A percentile compares a stretch with the other conserved stretches of the same genome.
Conservation (phyloP, 2,329 filamentous ascomycete genomes). For the Alternaria infectoria region DNA sequence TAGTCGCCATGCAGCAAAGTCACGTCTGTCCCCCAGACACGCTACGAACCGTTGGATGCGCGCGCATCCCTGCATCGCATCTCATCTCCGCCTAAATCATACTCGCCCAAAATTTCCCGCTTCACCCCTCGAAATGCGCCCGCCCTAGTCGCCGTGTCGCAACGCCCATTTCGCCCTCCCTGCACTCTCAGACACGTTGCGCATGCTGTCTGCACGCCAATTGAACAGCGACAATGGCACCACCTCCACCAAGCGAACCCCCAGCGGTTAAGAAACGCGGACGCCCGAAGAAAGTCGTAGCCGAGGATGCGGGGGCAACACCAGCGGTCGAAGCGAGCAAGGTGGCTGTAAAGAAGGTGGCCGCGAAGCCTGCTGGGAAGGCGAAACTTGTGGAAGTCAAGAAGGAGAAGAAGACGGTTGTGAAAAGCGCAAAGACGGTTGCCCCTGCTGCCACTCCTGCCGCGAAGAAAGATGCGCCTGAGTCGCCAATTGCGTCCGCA, state of each 20-base stretch:
- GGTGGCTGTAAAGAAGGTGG: slow-evolving; percentile 25
- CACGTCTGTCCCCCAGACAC: background rate
- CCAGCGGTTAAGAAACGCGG: slow-evolving; percentile 38
- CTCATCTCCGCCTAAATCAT: slow-evolving; percentile 12
- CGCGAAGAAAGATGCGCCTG: slow-evolving; percentile 19
- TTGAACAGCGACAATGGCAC: slow-evolving; percentile 18
- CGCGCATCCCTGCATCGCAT: slow-evolving; percentile 19
- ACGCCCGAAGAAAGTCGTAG: slow-evolving; percentile 41
- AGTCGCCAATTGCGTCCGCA: slow-evolving; percentile 2
- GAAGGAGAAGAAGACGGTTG: slow-evolving; percentile 19
- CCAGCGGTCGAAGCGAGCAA: slow-evolving; percentile 21
- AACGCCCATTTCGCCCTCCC: background rate
- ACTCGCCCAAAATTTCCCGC: slow-evolving; percentile 23
- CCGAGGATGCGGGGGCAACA: slow-evolving; percentile 19
- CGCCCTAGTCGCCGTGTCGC: slow-evolving; percentile 18
- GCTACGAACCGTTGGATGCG: background rate
- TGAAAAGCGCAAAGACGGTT: slow-evolving; percentile 16
- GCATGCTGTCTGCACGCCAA: background rate
- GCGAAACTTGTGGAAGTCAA: slow-evolving; percentile 18
- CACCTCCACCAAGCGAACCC: slow-evolving; percentile 18
- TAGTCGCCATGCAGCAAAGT: background rate
- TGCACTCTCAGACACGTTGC: background rate
- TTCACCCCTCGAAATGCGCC: slow-evolving; percentile 22
- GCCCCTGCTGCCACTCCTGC: background rate
- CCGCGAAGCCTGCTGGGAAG: slow-evolving; percentile 27